Conservation (phyloP, 768 basidiomycete genomes). For the Tricholoma sp. region DNA sequence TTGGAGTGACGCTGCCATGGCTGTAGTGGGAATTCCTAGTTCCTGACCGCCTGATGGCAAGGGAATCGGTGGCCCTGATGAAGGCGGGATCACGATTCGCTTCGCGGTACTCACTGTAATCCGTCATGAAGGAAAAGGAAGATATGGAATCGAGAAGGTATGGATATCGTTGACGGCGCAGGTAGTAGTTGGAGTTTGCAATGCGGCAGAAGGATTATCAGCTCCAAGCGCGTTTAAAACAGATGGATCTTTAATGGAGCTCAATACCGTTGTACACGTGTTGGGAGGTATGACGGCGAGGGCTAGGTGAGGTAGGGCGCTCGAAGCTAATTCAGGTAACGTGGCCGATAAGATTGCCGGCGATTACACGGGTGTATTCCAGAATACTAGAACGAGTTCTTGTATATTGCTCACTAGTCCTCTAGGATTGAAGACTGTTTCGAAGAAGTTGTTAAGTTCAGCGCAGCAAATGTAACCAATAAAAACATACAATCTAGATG, state of each 20-base stretch:
- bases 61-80: slow-evolving; percentile 4
- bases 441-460: no score
- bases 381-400: no score
- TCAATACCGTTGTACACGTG: neutral
- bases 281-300: neutral
- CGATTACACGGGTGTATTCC: neutral
- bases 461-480: no score
- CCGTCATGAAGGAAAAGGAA: neutral
- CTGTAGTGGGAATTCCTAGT: slow-evolving; percentile 18
- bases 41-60: slow-evolving; percentile 10
- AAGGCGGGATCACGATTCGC: slow-evolving; percentile 12
- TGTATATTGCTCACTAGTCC: no score
- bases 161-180: neutral
- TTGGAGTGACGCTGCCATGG: slow-evolving; percentile 16
- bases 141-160: neutral
- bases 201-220: neutral
- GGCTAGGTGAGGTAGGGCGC: neutral
- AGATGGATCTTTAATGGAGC: neutral
- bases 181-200: neutral
- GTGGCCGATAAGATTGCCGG: neutral
- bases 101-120: slow-evolving; percentile 3
- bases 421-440: no score
- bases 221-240: neutral
- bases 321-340: neutral
- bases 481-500: no score